Evolutionary conservation across 306 rosid species (phyloP).

Genomic region (Myrica gale): DNA sequence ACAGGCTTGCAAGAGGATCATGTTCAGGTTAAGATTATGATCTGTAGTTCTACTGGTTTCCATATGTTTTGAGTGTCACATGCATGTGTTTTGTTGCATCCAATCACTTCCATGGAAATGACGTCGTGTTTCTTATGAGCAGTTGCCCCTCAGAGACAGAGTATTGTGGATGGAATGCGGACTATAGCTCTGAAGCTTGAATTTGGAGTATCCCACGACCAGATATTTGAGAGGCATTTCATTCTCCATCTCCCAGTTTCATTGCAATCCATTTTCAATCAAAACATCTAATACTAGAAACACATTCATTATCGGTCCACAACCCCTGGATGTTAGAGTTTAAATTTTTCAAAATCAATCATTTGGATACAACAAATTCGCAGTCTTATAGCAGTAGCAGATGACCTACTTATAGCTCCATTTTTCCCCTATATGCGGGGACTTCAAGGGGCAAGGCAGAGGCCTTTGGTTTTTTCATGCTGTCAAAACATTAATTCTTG

Average conservation of each 20-base stretch:
- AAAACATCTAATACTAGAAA: too few relatives aligned
- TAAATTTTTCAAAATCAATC: too few relatives aligned
- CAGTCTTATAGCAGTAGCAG: too few relatives aligned
- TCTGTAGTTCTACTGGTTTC: conserved; percentile 22
- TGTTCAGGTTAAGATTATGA: conserved; percentile 74
- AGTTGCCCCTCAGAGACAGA: conserved; percentile 76
- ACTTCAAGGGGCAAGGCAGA: too few relatives aligned
- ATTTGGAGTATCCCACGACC: conserved; percentile 88
- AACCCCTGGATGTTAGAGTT: too few relatives aligned
- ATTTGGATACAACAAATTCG: too few relatives aligned
- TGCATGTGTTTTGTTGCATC: conserved; percentile 20
- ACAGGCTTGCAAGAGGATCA: conserved; percentile 75
- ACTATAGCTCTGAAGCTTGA: conserved; percentile 90
- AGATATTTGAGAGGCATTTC: conserved; percentile 78
- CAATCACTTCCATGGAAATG: conserved; percentile 25
- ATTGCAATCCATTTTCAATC: not conserved
- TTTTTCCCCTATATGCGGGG: not conserved
- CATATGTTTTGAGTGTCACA: conserved; percentile 7
- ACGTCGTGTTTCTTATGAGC: conserved; percentile 36
- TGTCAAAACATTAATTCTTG: too few relatives aligned
- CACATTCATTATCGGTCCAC: too few relatives aligned
- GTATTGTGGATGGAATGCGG: conserved; percentile 97
- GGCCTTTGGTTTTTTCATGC: too few relatives aligned
- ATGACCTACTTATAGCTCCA: too few relatives aligned
- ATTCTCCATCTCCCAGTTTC: conserved; percentile 30